These are phyloP conservation scores for Histomonas meleagridis DNA, from an alignment of 208 protist genomes.

Conservation along the genomic window DNA sequence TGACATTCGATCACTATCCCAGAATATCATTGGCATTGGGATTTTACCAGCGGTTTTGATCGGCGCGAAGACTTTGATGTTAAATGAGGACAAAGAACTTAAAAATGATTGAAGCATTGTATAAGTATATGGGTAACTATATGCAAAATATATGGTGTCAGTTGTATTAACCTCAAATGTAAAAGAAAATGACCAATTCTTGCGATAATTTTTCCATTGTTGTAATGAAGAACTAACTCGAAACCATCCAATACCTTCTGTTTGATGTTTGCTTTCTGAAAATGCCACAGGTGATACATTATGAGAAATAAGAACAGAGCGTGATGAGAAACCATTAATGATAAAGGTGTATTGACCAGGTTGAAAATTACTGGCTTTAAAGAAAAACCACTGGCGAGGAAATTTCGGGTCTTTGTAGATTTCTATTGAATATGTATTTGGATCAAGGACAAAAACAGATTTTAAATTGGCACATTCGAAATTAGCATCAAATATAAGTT, in stretches of 20 bases:
- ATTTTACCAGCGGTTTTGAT: not conserved
- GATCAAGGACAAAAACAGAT: not conserved
- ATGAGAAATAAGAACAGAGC: not conserved
- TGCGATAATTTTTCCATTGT: not conserved
- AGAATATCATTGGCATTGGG: not conserved
- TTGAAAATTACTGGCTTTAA: not conserved
- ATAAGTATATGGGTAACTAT: conserved; percentile 8
- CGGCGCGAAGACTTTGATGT: not conserved
- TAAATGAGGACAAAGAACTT: not conserved
- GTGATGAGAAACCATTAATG: not conserved
- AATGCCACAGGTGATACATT: not conserved
- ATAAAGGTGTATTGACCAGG: conserved; percentile 13
- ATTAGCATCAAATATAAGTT: not conserved
- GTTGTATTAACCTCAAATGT: not conserved
- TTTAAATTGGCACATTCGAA: conserved; percentile 13
- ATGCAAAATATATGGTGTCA: conserved; percentile 12
- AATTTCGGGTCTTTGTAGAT: not conserved
- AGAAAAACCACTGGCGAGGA: not conserved
- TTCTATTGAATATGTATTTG: not conserved
- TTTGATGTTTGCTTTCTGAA: not conserved
- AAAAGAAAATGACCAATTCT: not conserved
- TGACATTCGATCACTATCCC: not conserved
- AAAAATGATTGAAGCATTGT: not conserved
- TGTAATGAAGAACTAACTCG: not conserved
- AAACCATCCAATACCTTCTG: not conserved